phyloP scores from a whole-genome alignment of 495 filamentous ascomycete species.

The Neurospora africana region DNA sequence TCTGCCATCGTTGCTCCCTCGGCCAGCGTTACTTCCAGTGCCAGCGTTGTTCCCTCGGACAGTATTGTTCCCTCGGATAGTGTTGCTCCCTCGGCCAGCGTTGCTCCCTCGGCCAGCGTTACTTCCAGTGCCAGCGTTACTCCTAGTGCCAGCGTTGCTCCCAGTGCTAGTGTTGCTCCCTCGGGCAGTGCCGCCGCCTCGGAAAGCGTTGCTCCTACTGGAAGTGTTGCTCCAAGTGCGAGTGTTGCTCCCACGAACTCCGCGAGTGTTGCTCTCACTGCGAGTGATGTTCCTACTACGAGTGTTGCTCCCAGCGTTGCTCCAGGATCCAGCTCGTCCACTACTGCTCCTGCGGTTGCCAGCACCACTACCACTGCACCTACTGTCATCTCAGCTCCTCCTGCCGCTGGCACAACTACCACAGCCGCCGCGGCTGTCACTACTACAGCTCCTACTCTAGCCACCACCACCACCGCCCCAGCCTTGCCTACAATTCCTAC shows the following conservation, averaged over 20 bases:
- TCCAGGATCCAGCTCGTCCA: not conserved
- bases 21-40: too few relatives aligned
- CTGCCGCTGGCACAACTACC: not conserved
- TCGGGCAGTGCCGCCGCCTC: not conserved
- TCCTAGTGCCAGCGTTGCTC: not conserved
- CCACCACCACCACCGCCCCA: constrained; percentile 6
- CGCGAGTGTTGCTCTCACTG: not conserved
- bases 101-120: not conserved
- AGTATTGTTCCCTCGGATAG: not conserved
- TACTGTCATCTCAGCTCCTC: constrained; percentile 15
- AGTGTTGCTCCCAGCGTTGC: not conserved
- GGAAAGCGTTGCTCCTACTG: not conserved
- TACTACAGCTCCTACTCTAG: too few relatives aligned
- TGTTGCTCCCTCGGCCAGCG: not conserved
- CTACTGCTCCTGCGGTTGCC: not conserved
- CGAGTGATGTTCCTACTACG: not conserved
- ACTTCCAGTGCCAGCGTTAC: not conserved
- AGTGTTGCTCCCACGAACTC: not conserved
- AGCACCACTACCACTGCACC: not conserved
- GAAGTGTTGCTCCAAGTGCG: not conserved
- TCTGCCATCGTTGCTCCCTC: not conserved
- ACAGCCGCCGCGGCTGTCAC: too few relatives aligned
- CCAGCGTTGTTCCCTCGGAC: not conserved
- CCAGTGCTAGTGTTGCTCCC: not conserved
- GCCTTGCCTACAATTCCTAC: constrained; percentile 16